phyloP scores from a whole-genome alignment of 2,329 filamentous ascomycete genomes.

The Didymella arachidicola region DNA sequence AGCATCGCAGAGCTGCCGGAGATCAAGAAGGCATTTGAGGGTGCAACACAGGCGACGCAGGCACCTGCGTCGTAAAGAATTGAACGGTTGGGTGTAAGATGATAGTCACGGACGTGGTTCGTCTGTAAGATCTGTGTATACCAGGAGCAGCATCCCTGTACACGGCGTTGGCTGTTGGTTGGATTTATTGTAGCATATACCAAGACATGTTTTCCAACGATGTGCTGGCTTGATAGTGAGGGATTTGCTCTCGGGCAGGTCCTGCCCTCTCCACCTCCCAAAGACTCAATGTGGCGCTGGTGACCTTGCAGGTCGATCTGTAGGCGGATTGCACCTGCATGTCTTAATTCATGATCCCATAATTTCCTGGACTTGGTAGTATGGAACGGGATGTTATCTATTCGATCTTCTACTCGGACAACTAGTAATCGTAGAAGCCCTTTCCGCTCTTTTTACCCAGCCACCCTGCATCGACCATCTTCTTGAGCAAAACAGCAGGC shows the following conservation, averaged over 20 bases:
- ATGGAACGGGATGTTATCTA: not conserved
- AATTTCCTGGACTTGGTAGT: no score
- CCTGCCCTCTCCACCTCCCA: not conserved
- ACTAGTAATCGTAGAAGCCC: conserved; percentile 88
- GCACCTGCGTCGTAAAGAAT: conserved; percentile 28
- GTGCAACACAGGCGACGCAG: conserved; percentile 27
- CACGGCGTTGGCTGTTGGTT: conserved; percentile 17
- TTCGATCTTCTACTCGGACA: not conserved
- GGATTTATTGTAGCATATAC: conserved; percentile 17
- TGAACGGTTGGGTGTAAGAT: not conserved
- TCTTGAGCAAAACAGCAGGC: conserved; percentile 82
- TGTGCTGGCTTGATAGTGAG: not conserved
- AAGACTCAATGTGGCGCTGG: not conserved
- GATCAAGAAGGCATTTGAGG: conserved; percentile 50
- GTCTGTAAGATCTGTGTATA: conserved; percentile 22
- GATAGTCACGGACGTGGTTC: not conserved
- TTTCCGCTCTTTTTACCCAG: conserved; percentile 96
- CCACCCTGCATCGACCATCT: conserved; percentile 99
- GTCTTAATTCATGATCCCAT: no score
- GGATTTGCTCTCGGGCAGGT: no score
- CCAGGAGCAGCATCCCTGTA: conserved; percentile 10
- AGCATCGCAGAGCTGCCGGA: conserved; percentile 47
- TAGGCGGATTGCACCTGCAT: not conserved
- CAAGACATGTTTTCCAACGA: conserved; percentile 6
- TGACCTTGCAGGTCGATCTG: not conserved